These are phyloP conservation scores for Cystobasidiopsis lactophilus DNA, from an alignment of 768 basidiomycete species.

Conservation along the genomic window DNA sequence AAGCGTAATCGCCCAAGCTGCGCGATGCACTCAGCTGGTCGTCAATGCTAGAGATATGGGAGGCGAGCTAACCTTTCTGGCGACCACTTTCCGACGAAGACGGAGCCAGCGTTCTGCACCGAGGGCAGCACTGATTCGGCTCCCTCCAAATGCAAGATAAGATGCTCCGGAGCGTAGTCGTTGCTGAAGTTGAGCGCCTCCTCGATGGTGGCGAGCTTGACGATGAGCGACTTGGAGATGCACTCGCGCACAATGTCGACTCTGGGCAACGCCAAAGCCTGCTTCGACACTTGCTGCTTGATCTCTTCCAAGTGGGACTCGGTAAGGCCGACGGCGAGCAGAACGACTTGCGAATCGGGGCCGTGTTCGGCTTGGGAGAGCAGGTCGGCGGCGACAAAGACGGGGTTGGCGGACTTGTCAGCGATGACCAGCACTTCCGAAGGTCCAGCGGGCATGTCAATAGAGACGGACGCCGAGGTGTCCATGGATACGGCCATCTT, in stretches of 20 bases:
- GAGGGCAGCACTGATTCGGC: constrained; percentile 40
- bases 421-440: constrained; percentile 97
- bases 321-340: constrained; percentile 55
- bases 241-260: constrained; percentile 79
- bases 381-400: constrained; percentile 87
- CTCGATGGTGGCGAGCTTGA: constrained; percentile 41
- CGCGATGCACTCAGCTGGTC: background rate
- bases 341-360: constrained; percentile 89
- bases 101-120: constrained; percentile 82
- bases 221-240: constrained; percentile 72
- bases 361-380: constrained; percentile 97
- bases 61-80: constrained; percentile 55
- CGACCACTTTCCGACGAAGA: constrained; percentile 84
- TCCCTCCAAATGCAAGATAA: constrained; percentile 67
- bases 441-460: constrained; percentile 98
- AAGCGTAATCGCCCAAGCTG: constrained; percentile 96
- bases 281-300: constrained; percentile 61
- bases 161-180: constrained; percentile 93
- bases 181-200: constrained; percentile 79
- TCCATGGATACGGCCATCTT: constrained; percentile 99
- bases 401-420: constrained; percentile 60
- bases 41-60: constrained; percentile 3
- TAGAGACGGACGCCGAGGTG: constrained; percentile 81
- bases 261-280: constrained; percentile 65
- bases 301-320: constrained; percentile 40